Conservation (phyloP, 1,284 basidiomycete species). For the Kalmanozyma brasiliensis region DNA sequence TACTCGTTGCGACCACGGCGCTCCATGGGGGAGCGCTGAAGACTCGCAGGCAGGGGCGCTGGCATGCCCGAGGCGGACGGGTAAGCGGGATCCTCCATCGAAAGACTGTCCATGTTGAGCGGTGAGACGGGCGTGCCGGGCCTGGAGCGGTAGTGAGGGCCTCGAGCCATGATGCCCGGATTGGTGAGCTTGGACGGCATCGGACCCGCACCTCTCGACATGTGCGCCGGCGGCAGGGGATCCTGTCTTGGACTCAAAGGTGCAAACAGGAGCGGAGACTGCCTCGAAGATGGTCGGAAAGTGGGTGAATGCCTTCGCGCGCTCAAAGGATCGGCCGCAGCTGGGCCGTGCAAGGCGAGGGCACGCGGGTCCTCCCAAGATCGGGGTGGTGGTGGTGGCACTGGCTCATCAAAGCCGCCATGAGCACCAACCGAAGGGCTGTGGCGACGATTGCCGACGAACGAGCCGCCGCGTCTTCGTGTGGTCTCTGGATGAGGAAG, state of each 20-base stretch:
- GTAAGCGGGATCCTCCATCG: slow-evolving; percentile 41
- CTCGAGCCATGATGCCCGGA: slow-evolving; percentile 12
- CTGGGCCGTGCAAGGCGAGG: slow-evolving; percentile 4
- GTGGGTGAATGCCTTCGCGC: slow-evolving; percentile 17
- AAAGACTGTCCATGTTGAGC: slow-evolving; percentile 46
- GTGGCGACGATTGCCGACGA: slow-evolving; percentile 18
- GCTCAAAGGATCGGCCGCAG: slow-evolving; percentile 5
- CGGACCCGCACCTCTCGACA: slow-evolving; percentile 4
- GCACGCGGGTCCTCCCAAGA: slow-evolving; percentile 32
- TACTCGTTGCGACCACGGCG: slow-evolving; percentile 34
- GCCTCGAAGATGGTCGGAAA: slow-evolving; percentile 14
- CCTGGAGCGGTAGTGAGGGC: slow-evolving; percentile 22
- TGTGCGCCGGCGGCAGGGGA: slow-evolving; percentile 3
- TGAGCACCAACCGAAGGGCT: slow-evolving; percentile 18
- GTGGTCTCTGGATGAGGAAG: slow-evolving; percentile 28
- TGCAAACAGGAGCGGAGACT: slow-evolving; percentile 51
- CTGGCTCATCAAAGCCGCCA: slow-evolving; percentile 20
- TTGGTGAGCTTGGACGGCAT: slow-evolving; percentile 9
- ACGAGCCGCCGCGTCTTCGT: slow-evolving; percentile 22
- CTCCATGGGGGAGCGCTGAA: slow-evolving; percentile 31
- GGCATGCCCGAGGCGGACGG: slow-evolving; percentile 42
- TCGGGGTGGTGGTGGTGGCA: slow-evolving; percentile 21
- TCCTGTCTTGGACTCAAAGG: slow-evolving; percentile 40
- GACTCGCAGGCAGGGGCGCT: slow-evolving; percentile 8
- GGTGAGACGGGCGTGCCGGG: slow-evolving; percentile 52